phyloP scores from a whole-genome alignment of 257 asterid species.

The Scutellaria galericulata region DNA sequence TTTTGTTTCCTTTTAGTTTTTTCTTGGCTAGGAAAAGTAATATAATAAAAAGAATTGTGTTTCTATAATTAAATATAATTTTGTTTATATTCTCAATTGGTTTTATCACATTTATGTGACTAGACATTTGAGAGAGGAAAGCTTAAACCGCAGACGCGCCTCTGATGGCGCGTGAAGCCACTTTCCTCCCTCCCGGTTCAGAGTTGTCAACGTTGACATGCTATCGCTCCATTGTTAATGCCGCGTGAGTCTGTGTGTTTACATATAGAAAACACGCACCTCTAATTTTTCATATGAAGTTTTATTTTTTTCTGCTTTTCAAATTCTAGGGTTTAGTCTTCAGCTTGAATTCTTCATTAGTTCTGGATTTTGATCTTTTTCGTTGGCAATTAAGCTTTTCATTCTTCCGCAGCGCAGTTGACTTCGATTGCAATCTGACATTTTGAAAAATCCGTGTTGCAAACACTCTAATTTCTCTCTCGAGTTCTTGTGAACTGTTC shows the following conservation, averaged over 20 bases:
- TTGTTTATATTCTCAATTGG: no score
- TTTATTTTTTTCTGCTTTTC: neutral
- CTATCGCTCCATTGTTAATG: conserved; percentile 11
- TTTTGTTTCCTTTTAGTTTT: no score
- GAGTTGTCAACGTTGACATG: conserved; percentile 36
- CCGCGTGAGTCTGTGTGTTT: neutral
- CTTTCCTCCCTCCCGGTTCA: conserved; percentile 13
- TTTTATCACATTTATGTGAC: no score
- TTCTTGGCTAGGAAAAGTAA: no score
- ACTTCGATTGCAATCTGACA: conserved; percentile 13
- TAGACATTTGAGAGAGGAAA: no score
- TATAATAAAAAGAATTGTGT: no score
- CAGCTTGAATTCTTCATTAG: conserved; percentile 10
- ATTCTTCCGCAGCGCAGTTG: conserved; percentile 7
- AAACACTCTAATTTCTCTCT: conserved; percentile 10
- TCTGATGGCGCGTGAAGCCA: conserved; percentile 20
- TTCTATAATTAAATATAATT: no score
- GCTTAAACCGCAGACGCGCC: conserved; percentile 28
- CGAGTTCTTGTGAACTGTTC: neutral
- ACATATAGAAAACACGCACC: neutral
- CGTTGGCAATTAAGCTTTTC: conserved; percentile 15
- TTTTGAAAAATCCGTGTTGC: neutral
- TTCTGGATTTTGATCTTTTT: neutral
- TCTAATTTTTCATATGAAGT: conserved; percentile 1
- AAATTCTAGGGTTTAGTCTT: neutral